Percentiles rank a stretch among this genome's conserved stretches.
phyloP scores from a whole-genome alignment of 345 rosid genomes.

The Linum tenue region DNA sequence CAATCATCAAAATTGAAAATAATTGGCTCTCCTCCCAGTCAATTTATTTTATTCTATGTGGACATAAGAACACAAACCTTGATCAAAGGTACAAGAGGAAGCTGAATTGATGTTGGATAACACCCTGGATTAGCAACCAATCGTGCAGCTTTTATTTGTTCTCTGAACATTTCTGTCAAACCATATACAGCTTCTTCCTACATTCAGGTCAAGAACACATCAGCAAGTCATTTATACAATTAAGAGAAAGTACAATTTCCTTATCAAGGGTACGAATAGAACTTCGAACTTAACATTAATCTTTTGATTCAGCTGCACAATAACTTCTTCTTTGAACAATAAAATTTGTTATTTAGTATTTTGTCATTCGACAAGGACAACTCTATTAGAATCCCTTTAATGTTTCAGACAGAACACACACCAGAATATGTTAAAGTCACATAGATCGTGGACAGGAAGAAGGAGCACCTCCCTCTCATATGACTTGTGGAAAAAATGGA shows the following conservation, averaged over 20 bases:
- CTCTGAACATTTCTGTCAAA: slow-evolving; percentile 76
- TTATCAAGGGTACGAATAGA: neutral
- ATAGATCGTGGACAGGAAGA: neutral
- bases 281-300: neutral
- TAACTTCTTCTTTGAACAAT: neutral
- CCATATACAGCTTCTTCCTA: slow-evolving; percentile 94
- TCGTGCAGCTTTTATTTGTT: slow-evolving; percentile 51
- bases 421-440: neutral
- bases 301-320: neutral
- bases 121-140: slow-evolving; percentile 98
- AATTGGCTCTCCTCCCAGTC: neutral
- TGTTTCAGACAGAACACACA: neutral
- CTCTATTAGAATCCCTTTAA: neutral
- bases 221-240: neutral
- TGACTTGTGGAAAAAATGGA: neutral
- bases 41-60: neutral
- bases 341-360: too few species aligned
- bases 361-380: neutral
- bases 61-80: slow-evolving; percentile 35
- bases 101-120: slow-evolving; percentile 92
- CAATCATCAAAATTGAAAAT: neutral
- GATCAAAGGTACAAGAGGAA: slow-evolving; percentile 83
- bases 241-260: neutral
- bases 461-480: neutral
- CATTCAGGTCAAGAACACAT: slow-evolving; percentile 5